Conservation (phyloP, 768 basidiomycete genomes). For the Mycena olivaceomarginata region DNA sequence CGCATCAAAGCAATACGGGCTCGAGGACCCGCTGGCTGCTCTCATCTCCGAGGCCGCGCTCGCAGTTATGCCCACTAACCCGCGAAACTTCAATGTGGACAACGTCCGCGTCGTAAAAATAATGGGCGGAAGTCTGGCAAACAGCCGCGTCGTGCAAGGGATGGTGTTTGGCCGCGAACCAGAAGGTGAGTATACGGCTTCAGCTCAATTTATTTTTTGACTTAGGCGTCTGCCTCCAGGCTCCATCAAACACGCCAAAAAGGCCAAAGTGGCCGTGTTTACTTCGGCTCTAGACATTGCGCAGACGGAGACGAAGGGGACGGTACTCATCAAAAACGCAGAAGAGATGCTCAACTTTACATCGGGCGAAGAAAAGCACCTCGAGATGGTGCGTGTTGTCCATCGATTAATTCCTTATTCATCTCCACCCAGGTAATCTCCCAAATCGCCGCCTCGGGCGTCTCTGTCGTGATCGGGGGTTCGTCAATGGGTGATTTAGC, state of each 20-base stretch:
- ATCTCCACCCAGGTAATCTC: slow-evolving; percentile 86
- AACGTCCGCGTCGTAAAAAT: slow-evolving; percentile 99
- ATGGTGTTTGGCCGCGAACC: slow-evolving; percentile 99
- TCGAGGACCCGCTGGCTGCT: slow-evolving; percentile 86
- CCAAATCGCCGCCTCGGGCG: slow-evolving; percentile 97
- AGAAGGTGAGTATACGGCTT: slow-evolving; percentile 75
- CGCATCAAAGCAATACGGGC: slow-evolving; percentile 98
- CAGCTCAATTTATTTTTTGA: slow-evolving; percentile 1
- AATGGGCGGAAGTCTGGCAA: slow-evolving; percentile 92
- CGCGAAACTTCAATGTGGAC: slow-evolving; percentile 97
- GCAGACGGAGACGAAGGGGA: slow-evolving; percentile 99
- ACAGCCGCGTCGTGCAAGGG: slow-evolving; percentile 93
- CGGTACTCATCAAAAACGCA: slow-evolving; percentile 95
- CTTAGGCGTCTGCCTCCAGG: slow-evolving; percentile 64
- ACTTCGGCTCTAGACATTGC: slow-evolving; percentile 94
- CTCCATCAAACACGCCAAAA: slow-evolving; percentile 85
- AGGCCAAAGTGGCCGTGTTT: slow-evolving; percentile 96
- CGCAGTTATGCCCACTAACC: slow-evolving; percentile 92
- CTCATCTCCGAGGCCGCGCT: slow-evolving; percentile 96
- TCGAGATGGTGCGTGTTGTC: slow-evolving; percentile 81
- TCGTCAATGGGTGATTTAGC: slow-evolving; percentile 96
- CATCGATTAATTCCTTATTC: slow-evolving; percentile 18
- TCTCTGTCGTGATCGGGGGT: slow-evolving; percentile 95
- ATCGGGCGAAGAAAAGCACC: slow-evolving; percentile 95
- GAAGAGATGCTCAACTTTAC: slow-evolving; percentile 99